A percentile compares a stretch with the other conserved stretches of the same genome.
Evolutionary conservation across 73 alveolate species (phyloP).

Genomic region (Symbiodinium natans): DNA sequence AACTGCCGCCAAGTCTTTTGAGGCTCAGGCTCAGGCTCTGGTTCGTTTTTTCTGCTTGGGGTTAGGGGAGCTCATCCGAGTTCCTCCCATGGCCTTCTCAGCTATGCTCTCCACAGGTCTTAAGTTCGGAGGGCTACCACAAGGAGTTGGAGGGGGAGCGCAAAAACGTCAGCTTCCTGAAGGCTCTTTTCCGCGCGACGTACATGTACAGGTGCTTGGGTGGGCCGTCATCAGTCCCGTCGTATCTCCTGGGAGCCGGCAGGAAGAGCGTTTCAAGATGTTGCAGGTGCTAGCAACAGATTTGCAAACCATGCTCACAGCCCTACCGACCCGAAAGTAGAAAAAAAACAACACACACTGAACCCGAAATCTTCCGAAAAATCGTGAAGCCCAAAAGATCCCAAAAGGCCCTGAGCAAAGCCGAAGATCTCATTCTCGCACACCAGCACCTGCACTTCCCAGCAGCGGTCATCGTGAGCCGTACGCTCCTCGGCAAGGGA

Average conservation of each 20-base stretch:
- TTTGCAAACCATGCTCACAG: too few species aligned
- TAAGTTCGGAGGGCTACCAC: too few species aligned
- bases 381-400: too few species aligned
- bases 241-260: slow-evolving; percentile 60
- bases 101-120: too few species aligned
- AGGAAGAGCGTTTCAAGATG: too few species aligned
- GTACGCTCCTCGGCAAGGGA: slow-evolving; percentile 45
- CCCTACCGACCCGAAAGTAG: too few species aligned
- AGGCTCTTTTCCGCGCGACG: neutral
- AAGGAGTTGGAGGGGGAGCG: neutral
- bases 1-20: neutral
- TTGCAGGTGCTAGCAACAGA: too few species aligned
- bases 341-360: too few species aligned
- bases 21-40: neutral
- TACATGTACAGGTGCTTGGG: slow-evolving; percentile 88
- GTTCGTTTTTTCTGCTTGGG: too few species aligned
- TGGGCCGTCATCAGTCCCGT: slow-evolving; percentile 39
- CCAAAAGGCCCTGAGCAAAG: neutral
- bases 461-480: slow-evolving; percentile 13
- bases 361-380: too few species aligned
- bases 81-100: too few species aligned
- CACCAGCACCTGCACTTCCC: slow-evolving; percentile 74
- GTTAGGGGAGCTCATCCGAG: too few species aligned
- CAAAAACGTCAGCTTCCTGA: neutral
- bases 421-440: slow-evolving; percentile 79